Percentiles rank a stretch among this genome's conserved stretches.
These are phyloP conservation scores for Rugosomyces carneus DNA, from an alignment of 1,284 basidiomycete species.

Conservation along the genomic window DNA sequence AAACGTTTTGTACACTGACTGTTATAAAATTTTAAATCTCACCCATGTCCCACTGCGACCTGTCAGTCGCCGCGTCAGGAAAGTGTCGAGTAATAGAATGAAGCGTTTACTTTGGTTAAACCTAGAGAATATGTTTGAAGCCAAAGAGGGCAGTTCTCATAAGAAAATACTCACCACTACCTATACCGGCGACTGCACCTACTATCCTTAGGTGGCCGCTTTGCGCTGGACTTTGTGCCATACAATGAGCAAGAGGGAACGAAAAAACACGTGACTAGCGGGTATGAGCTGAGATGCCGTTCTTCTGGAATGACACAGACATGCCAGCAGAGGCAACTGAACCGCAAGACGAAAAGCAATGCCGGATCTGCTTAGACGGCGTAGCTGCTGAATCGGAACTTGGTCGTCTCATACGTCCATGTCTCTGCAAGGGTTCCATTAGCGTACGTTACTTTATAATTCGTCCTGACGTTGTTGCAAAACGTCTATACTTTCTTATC, in stretches of 20 bases:
- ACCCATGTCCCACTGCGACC: slow-evolving; percentile 70
- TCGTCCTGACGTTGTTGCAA: slow-evolving; percentile 4
- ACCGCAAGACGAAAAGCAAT: slow-evolving; percentile 43
- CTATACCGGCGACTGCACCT: slow-evolving; percentile 56
- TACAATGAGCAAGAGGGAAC: slow-evolving; percentile 9
- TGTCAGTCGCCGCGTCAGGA: slow-evolving; percentile 25
- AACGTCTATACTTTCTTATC: slow-evolving; percentile 3
- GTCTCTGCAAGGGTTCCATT: slow-evolving; percentile 74
- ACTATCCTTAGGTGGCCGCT: slow-evolving; percentile 42
- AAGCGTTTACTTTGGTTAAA: slow-evolving; percentile 46
- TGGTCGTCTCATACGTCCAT: slow-evolving; percentile 70
- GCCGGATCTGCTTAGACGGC: slow-evolving; percentile 73
- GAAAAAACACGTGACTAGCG: slow-evolving; percentile 1
- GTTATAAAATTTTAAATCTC: slow-evolving; percentile 18
- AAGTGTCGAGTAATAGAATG: slow-evolving; percentile 5
- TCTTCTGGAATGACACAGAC: not conserved
- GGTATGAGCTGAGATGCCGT: slow-evolving; percentile 4
- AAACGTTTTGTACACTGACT: slow-evolving; percentile 8
- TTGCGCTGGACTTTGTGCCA: slow-evolving; percentile 26
- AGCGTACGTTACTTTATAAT: slow-evolving; percentile 43
- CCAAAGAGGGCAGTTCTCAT: not conserved
- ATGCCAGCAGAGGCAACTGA: slow-evolving; percentile 13
- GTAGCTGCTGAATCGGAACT: slow-evolving; percentile 46
- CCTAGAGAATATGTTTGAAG: slow-evolving; percentile 28
- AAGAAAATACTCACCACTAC: slow-evolving; percentile 42